Conservation (phyloP, 2,329 filamentous ascomycete species). For the Verticillium longisporum region DNA sequence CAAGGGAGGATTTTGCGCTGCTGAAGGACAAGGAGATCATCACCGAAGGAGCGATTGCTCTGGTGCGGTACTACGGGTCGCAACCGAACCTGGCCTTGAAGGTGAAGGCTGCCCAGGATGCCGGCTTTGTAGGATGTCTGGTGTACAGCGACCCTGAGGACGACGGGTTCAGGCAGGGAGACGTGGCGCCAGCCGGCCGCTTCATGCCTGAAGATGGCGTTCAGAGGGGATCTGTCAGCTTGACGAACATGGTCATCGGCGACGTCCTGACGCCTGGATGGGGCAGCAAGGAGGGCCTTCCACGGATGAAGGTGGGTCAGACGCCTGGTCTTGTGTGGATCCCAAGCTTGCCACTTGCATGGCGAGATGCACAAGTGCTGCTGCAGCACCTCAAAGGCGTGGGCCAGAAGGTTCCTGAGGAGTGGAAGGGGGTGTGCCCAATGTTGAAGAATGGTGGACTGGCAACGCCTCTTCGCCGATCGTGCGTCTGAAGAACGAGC, state of each 20-base stretch:
- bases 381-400: conserved; percentile 69
- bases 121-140: conserved; percentile 79
- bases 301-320: conserved; percentile 62
- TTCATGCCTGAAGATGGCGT: conserved; percentile 79
- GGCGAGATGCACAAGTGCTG: conserved; percentile 78
- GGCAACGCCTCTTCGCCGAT: conserved; percentile 67
- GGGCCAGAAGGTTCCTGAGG: conserved; percentile 59
- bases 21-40: conserved; percentile 66
- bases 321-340: conserved; percentile 72
- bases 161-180: conserved; percentile 70
- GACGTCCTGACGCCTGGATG: conserved; percentile 90
- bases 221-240: conserved; percentile 72
- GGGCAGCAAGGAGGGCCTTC: conserved; percentile 60
- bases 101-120: conserved; percentile 81
- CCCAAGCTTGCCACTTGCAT: conserved; percentile 82
- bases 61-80: conserved; percentile 75
- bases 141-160: conserved; percentile 89
- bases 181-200: conserved; percentile 67
- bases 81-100: conserved; percentile 71
- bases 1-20: conserved; percentile 71
- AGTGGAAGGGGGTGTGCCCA: conserved; percentile 72
- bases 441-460: conserved; percentile 69
- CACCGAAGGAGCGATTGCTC: conserved; percentile 70
- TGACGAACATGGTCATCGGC: conserved; percentile 77
- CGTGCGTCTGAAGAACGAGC: conserved; percentile 77